A percentile compares a stretch with the other conserved stretches of the same genome.
These are phyloP conservation scores for Colletotrichum tabaci DNA, from an alignment of 2,329 filamentous ascomycete genomes.

Conservation along the genomic window DNA sequence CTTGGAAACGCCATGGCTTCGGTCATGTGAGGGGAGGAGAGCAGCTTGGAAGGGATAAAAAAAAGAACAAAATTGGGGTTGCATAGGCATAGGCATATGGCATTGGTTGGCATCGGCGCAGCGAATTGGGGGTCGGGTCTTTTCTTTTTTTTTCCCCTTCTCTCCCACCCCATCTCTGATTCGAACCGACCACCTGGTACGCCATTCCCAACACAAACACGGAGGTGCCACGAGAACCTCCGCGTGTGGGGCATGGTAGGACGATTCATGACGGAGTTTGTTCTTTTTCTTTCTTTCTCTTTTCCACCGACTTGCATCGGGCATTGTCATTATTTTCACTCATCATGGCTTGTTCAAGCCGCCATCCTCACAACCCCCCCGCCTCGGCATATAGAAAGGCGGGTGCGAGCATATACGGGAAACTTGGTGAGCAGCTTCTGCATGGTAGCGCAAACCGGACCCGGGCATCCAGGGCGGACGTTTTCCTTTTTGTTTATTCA, in stretches of 20 bases:
- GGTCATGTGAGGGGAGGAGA: slow-evolving; percentile 32
- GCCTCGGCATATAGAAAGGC: slow-evolving; percentile 34
- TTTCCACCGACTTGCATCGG: not conserved
- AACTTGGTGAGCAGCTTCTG: not conserved
- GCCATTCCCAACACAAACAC: slow-evolving; percentile 32
- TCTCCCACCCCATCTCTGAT: not conserved
- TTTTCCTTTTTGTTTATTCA: slow-evolving; percentile 1
- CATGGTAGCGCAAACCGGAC: slow-evolving; percentile 5
- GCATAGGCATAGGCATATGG: slow-evolving; percentile 33
- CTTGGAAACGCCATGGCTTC: slow-evolving; percentile 22
- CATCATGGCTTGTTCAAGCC: not conserved
- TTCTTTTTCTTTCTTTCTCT: not conserved
- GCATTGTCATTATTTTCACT: slow-evolving; percentile 6
- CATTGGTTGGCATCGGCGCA: slow-evolving; percentile 37
- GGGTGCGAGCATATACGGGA: slow-evolving; percentile 17
- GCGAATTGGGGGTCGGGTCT: slow-evolving; percentile 26
- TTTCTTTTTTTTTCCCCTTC: not conserved
- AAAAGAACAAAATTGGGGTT: slow-evolving; percentile 35
- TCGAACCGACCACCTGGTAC: slow-evolving; percentile 29
- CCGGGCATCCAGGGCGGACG: slow-evolving; percentile 12
- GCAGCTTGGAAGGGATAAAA: slow-evolving; percentile 12
- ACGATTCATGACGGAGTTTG: slow-evolving; percentile 8
- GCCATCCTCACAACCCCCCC: slow-evolving; percentile 2
- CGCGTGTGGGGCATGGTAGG: slow-evolving; percentile 10
- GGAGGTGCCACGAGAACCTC: slow-evolving; percentile 30